Conservation (phyloP, 169 alveolate genomes). For the Eimeria praecox region DNA sequence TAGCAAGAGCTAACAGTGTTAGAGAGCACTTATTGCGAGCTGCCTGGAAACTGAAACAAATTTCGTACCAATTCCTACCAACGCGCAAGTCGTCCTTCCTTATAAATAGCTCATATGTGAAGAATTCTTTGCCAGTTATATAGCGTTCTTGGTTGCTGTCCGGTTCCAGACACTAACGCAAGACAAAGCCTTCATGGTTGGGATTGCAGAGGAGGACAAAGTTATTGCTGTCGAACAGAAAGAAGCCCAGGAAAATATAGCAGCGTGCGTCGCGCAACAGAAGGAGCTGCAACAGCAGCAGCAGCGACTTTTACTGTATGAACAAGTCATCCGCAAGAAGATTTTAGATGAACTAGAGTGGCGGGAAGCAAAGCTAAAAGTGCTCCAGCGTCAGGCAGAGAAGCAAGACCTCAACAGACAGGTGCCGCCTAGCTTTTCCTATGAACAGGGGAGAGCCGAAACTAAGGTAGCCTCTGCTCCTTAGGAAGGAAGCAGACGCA, state of each 20-base stretch:
- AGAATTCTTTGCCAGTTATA: neutral
- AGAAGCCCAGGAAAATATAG: conserved; percentile 67
- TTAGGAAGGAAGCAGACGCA: neutral
- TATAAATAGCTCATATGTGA: neutral
- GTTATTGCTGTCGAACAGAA: conserved; percentile 70
- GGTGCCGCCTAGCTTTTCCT: neutral
- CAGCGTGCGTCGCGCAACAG: conserved; percentile 28
- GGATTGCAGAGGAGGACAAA: conserved; percentile 72
- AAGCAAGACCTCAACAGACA: conserved; percentile 42
- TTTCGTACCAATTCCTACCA: neutral
- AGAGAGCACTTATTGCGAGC: neutral
- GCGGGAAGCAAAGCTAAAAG: conserved; percentile 62
- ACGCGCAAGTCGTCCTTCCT: neutral
- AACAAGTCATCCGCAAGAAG: conserved; percentile 67
- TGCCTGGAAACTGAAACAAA: neutral
- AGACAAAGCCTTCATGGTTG: conserved; percentile 52
- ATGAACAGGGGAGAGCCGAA: neutral
- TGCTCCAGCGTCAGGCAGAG: conserved; percentile 71
- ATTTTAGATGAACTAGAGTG: conserved; percentile 62
- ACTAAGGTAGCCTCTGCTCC: neutral
- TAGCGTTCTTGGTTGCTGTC: neutral
- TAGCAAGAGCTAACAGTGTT: neutral
- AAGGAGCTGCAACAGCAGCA: conserved; percentile 77
- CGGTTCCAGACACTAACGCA: conserved; percentile 53
- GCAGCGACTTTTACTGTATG: conserved; percentile 56